Conservation (phyloP, 1,139 yeast species). For the Pichia terricola region DNA sequence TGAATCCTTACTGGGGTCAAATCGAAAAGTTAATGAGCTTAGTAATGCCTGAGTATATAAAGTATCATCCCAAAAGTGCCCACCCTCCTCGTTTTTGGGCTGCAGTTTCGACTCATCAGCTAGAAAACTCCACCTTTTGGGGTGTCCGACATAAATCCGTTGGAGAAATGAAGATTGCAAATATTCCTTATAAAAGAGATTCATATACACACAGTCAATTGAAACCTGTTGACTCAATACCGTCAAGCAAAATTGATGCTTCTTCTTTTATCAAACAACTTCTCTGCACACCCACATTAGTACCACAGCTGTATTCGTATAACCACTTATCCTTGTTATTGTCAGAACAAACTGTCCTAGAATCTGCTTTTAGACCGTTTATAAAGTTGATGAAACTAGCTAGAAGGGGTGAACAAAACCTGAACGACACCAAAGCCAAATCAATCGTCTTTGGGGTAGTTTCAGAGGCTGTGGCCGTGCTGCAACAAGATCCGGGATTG, state of each 20-base stretch:
- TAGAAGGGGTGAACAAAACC: not conserved
- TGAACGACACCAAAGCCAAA: slow-evolving; percentile 2
- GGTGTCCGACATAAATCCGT: slow-evolving; percentile 35
- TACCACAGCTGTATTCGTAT: slow-evolving; percentile 8
- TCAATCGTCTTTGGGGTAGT: slow-evolving; percentile 29
- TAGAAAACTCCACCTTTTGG: slow-evolving; percentile 26
- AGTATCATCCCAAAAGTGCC: not conserved
- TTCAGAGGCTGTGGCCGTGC: slow-evolving; percentile 32
- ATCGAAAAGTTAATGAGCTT: slow-evolving; percentile 22
- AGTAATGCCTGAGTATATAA: not conserved
- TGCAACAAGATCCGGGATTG: slow-evolving; percentile 15
- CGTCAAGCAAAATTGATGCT: slow-evolving; percentile 1
- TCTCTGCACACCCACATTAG: slow-evolving; percentile 19
- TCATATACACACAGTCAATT: slow-evolving; percentile 28
- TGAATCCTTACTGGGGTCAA: slow-evolving; percentile 46
- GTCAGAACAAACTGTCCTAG: slow-evolving; percentile 8
- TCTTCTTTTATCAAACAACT: slow-evolving; percentile 24
- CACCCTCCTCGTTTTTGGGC: slow-evolving; percentile 35
- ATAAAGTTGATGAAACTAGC: not conserved
- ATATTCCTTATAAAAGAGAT: slow-evolving; percentile 1
- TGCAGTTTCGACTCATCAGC: slow-evolving; percentile 41
- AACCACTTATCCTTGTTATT: slow-evolving; percentile 1
- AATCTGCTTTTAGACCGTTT: slow-evolving; percentile 7
- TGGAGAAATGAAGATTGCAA: slow-evolving; percentile 26
- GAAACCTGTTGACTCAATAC: slow-evolving; percentile 4